These are phyloP conservation scores for Phytopythium mirpurense DNA, from an alignment of 352 stramenopile genomes.

Conservation along the genomic window DNA sequence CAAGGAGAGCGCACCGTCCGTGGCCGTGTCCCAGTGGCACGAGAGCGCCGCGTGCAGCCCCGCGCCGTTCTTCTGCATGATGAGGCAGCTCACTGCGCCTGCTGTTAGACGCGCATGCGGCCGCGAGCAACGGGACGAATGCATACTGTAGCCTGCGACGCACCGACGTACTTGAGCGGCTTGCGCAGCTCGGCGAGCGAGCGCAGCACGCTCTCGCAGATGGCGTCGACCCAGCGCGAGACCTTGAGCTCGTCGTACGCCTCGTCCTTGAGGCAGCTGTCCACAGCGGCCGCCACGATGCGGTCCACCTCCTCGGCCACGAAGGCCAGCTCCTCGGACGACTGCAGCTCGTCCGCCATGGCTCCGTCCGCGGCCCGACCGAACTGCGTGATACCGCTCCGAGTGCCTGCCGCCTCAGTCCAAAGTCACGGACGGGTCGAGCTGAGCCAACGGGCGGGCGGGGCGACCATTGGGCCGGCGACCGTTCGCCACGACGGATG, in stretches of 20 bases:
- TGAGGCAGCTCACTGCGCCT: constrained; percentile 77
- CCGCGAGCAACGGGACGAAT: no score
- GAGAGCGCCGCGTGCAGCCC: constrained; percentile 86
- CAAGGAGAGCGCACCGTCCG: no score
- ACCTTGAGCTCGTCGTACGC: constrained; percentile 85
- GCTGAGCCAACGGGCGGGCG: no score
- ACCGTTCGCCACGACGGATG: no score
- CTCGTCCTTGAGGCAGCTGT: constrained; percentile 83
- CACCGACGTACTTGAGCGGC: constrained; percentile 90
- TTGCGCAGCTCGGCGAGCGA: constrained; percentile 85
- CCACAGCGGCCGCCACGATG: constrained; percentile 78
- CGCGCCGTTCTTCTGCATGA: constrained; percentile 94
- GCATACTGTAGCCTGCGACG: no score
- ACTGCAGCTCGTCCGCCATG: constrained; percentile 86
- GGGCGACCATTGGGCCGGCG: no score
- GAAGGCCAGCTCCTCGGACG: constrained; percentile 86
- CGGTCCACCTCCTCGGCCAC: constrained; percentile 89
- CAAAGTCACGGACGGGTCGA: no score
- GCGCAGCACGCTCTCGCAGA: constrained; percentile 88
- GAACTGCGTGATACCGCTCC: no score
- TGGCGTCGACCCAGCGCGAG: constrained; percentile 87
- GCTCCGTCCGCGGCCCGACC: no score
- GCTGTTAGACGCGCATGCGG: no score
- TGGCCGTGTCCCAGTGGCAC: constrained; percentile 90
- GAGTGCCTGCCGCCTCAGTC: no score